Conservation (phyloP, 2,329 filamentous ascomycete species). For the Monosporascus ibericus region DNA sequence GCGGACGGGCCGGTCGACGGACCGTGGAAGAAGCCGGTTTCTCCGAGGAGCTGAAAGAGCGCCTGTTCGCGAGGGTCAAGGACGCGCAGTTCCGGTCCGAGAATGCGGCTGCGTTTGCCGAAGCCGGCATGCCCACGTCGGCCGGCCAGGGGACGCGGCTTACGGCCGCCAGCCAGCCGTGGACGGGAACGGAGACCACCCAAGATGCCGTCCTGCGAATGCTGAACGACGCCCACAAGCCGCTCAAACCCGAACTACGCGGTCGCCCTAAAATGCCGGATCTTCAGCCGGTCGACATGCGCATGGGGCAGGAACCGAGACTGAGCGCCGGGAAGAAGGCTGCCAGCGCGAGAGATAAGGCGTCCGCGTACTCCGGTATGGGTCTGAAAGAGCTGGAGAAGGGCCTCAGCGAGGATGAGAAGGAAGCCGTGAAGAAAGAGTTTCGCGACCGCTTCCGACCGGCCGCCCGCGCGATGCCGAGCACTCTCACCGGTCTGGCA, state of each 20-base stretch:
- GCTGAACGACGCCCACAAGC: constrained; percentile 73
- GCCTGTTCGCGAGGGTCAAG: constrained; percentile 50
- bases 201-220: constrained; percentile 79
- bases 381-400: constrained; percentile 43
- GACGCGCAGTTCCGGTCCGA: constrained; percentile 48
- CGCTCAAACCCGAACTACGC: constrained; percentile 47
- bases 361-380: constrained; percentile 43
- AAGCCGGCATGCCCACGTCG: constrained; percentile 44
- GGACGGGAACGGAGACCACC: constrained; percentile 70
- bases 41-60: constrained; percentile 55
- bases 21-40: constrained; percentile 59
- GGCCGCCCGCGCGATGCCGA: constrained; percentile 65
- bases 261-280: constrained; percentile 38
- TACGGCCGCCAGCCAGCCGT: constrained; percentile 61
- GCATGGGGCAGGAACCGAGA: constrained; percentile 34
- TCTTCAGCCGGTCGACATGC: constrained; percentile 45
- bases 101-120: constrained; percentile 40
- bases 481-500: constrained; percentile 69
- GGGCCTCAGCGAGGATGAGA: constrained; percentile 63
- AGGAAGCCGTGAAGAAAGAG: constrained; percentile 63
- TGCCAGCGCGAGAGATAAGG: constrained; percentile 52
- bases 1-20: constrained; percentile 52
- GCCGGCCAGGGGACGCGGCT: constrained; percentile 64
- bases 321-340: constrained; percentile 40
- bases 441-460: constrained; percentile 78